Conservation (phyloP, 1,284 basidiomycete species). For the Apiotrichum porosum region DNA sequence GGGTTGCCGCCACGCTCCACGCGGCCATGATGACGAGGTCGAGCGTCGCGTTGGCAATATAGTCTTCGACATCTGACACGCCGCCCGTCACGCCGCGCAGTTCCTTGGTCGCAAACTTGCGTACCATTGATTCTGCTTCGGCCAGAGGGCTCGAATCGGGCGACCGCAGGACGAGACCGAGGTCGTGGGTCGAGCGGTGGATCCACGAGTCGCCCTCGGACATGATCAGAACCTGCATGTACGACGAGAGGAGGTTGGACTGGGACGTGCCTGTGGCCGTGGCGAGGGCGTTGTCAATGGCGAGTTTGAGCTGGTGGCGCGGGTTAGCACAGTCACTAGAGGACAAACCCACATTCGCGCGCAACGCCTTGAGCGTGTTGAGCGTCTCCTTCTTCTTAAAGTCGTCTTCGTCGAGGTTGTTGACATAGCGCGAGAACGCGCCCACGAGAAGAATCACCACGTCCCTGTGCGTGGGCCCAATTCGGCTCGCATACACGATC, state of each 20-base stretch:
- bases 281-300: slow-evolving; percentile 47
- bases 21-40: slow-evolving; percentile 46
- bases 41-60: slow-evolving; percentile 46
- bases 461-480: slow-evolving; percentile 43
- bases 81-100: slow-evolving; percentile 38
- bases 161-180: slow-evolving; percentile 37
- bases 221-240: slow-evolving; percentile 50
- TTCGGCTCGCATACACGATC: slow-evolving; percentile 45
- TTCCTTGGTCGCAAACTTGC: slow-evolving; percentile 45
- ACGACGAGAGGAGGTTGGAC: slow-evolving; percentile 41
- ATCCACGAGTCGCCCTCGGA: slow-evolving; percentile 47
- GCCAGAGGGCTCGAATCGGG: slow-evolving; percentile 26
- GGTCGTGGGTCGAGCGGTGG: slow-evolving; percentile 38
- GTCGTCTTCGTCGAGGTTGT: slow-evolving; percentile 44
- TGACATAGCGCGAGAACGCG: slow-evolving; percentile 48
- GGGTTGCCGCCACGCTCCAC: slow-evolving; percentile 38
- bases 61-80: slow-evolving; percentile 42
- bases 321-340: slow-evolving; percentile 1
- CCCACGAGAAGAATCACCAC: slow-evolving; percentile 46
- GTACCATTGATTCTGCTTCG: slow-evolving; percentile 39
- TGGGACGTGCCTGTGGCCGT: slow-evolving; percentile 19
- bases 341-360: slow-evolving; percentile 42
- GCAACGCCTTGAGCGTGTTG: slow-evolving; percentile 40
- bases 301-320: slow-evolving; percentile 45
- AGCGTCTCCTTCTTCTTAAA: slow-evolving; percentile 43